Evolutionary conservation across 352 stramenopile genomes (phyloP), one percentile per base, ranked within the genome.

Genomic region (Phytophthora sansomeana): DNA sequence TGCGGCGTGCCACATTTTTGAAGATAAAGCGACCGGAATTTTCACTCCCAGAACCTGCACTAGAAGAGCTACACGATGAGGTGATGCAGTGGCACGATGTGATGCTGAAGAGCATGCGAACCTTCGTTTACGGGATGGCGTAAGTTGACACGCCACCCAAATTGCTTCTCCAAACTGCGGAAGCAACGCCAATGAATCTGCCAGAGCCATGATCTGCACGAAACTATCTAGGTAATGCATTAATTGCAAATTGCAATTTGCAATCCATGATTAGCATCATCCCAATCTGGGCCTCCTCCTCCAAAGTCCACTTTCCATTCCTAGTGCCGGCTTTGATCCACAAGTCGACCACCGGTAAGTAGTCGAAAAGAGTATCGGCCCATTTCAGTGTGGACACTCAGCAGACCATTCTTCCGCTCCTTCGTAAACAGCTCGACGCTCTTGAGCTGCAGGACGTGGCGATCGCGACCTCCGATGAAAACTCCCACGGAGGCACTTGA

Each of bases 401-500:
- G 44, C 71, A 78, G 44, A 36, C 59, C 0, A 75, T 86, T 24
- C 38, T 89, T 5, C 42, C 69, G 13, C 60, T 80, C 24, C 48
- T 86, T 35, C 69, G 80, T 33, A 65, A 76, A 29, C 74, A 85
- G 19, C 60, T 89, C 1, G 71, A 85, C 47, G 47, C 61, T 8
- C 71, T 60, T 46, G 64, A 71, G 0, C 63, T 86, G 17, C 33
- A 78, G 39, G 36, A 39, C 5, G 71, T 82, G 13, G 63, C 35
- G 5, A 77, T 89, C 36, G 53, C 77, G 10, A 75, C 75, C 0
- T 85, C 80, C 13, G 80, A 89, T 39, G 77, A 89, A 29, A 89
- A 85, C 66, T 85, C 78, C 69, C 1, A 78, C 72, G 21, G 44
- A 71, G 13, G 58, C 80, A 3, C 47, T 74, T 35, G 67, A 49